Base-by-base conservation (phyloP, 2,329 filamentous ascomycete genomes). In the Venturia oleaginea region DNA sequence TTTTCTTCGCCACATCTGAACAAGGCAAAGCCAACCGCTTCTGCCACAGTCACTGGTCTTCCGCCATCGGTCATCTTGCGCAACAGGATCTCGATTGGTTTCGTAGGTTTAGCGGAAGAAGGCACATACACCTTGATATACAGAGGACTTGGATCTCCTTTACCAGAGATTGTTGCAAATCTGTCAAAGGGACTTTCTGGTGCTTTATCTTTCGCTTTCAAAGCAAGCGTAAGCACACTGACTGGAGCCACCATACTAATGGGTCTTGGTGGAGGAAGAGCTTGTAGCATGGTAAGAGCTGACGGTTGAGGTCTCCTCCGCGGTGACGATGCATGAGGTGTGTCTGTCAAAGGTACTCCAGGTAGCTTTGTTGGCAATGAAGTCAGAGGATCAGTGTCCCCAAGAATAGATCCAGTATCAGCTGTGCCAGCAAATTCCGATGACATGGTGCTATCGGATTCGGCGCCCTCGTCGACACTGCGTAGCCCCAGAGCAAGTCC, bases 1-100 rank as follows among this genome's bases (percentile, higher is more conserved):
- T 89, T 89, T 72, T 92, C 89, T 69, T 92, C 87, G 59, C 85
- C 84, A 72, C 93, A 94, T 67, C 88, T 82, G 81, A 88, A 92
- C 15, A 95, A 76, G 67, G 87, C 87, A 67, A 93, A 81, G 0
- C 90, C 91, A 68, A 95, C 92, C n/a, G 92, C 82, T 70, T 95
- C 90, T 0, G 86, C 85, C 17, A 94, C 89, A 0, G 86, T 88
- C 24, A 91, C 88, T 2, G 83, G 80, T 65, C 88, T 84, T 27
- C 86, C 87, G 65, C 88, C 84, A 68, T 90, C 87, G 19, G 90
- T 83, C 43, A 83, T 84, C 59, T 86, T 84, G 30, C 87, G 81
- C 59, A 93, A 86, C 19, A 89, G 82, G 3, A 93, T 85, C 71
- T 92, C 88, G 59, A 87, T 84, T 0, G 88, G 84, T 68, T 86